These are phyloP conservation scores for Ophiosphaerella herpotricha DNA, from an alignment of 2,329 filamentous ascomycete genomes.

Conservation along the genomic window DNA sequence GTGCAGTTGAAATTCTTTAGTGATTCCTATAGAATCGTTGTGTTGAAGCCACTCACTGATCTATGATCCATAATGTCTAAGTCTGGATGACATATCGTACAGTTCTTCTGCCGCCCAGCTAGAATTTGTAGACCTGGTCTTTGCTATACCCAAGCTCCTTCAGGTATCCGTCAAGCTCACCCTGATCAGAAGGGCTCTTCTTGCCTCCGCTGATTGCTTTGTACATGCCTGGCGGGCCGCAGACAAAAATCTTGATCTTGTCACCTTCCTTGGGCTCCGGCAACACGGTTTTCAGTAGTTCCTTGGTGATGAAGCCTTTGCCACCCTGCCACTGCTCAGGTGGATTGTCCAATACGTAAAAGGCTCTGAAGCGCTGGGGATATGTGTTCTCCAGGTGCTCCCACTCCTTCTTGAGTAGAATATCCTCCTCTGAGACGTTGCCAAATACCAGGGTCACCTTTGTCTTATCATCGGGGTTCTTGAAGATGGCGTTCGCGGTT, in stretches of 20 bases:
- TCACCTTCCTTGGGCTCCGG: constrained; percentile 83
- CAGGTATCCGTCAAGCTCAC: constrained; percentile 80
- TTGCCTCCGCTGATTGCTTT: constrained; percentile 89
- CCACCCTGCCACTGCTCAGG: constrained; percentile 76
- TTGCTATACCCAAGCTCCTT: constrained; percentile 82
- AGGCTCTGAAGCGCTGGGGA: constrained; percentile 91
- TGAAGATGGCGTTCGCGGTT: constrained; percentile 88
- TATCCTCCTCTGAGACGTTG: constrained; percentile 87
- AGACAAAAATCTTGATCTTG: constrained; percentile 96
- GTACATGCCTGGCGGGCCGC: constrained; percentile 90
- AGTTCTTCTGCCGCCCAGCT: constrained; percentile 16
- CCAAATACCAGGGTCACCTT: constrained; percentile 96
- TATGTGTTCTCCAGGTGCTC: constrained; percentile 90
- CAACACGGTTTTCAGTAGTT: constrained; percentile 90
- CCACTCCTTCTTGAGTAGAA: constrained; percentile 85
- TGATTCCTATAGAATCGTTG: too few relatives aligned
- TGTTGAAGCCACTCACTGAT: too few relatives aligned
- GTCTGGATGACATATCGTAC: constrained; percentile 30
- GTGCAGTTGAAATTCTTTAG: too few relatives aligned
- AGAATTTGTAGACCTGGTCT: constrained; percentile 89
- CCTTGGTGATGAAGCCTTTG: constrained; percentile 84
- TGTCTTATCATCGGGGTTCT: constrained; percentile 94
- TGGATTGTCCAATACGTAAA: constrained; percentile 89
- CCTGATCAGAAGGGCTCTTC: constrained; percentile 91
- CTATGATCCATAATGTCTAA: background rate